Evolutionary conservation across 176 grass and related monocot genomes (phyloP), one percentile per base, ranked within the genome.

Genomic region (Triticum dicoccoides): DNA sequence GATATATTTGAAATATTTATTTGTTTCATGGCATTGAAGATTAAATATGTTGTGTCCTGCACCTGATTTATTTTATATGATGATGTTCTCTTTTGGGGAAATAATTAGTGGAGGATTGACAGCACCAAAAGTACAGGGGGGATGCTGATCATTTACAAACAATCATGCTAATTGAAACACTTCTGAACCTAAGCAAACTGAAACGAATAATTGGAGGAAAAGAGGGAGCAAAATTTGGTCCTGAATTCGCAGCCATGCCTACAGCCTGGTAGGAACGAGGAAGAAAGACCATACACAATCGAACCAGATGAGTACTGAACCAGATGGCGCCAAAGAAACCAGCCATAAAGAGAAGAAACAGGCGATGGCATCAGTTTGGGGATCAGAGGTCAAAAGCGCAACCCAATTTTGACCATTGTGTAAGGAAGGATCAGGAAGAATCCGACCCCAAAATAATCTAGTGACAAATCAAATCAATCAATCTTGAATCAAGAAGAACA

Each of bases 311-410:
- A 51, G 47, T 51, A 51, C 13, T 5, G 47, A 51, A 51, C 47
- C 45, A 49, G 12, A 49, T 49, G 78, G 37, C 23, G 67, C 67
- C 80, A 61, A 63, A 27, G 52, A 78, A 78, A 2, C 33, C 64
- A 12, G 68, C 61, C 52, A 80, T 62, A 29, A 61, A 64, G 30
- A 65, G 12, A 71, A n/a, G 13, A 56, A 61, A 5, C 10, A 8
- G 17, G 18, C 49, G 18, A 3, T 17, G 20, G 24, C 0, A 64
- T 30, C 25, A 21, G 56, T 21, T 59, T 59, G 54, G 54, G 72
- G 72, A 76, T 51, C 72, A 68, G 6, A 13, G 20, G 81, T 84
- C 65, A 78, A 47, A 73, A 83, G 72, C 9, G 25, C 72, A 17
- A 6, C 14, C 37, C 45, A 34, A n/a, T 21, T 68, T 85, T 65